These are phyloP conservation scores for Teunomyces pallodes DNA, from an alignment of 805 yeast species.

Conservation along the genomic window DNA sequence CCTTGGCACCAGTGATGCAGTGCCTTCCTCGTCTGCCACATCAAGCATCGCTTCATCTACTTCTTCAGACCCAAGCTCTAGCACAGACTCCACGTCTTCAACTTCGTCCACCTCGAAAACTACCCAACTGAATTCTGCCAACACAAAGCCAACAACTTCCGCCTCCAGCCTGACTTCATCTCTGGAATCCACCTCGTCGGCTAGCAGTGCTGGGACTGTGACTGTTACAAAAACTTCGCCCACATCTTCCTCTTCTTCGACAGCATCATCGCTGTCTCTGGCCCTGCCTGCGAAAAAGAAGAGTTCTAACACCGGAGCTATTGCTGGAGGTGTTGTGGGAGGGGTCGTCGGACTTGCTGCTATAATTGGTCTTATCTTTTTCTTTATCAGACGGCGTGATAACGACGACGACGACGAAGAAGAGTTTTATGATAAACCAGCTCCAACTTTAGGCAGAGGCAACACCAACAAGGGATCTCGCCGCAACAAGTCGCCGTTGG, in stretches of 20 bases:
- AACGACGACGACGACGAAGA: conserved; percentile 50
- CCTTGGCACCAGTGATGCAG: conserved; percentile 20
- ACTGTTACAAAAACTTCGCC: conserved; percentile 4
- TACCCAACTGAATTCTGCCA: neutral
- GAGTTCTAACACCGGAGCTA: conserved; percentile 37
- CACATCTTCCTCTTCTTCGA: conserved; percentile 1
- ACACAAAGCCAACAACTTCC: too few species aligned
- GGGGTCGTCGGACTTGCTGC: conserved; percentile 34
- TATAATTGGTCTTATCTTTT: conserved; percentile 24
- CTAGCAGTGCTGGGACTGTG: neutral
- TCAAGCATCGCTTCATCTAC: neutral
- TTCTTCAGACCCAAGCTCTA: neutral
- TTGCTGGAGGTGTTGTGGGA: conserved; percentile 47
- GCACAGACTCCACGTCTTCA: neutral
- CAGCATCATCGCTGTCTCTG: conserved; percentile 2
- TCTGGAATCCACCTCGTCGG: neutral
- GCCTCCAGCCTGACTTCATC: neutral
- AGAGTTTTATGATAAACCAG: conserved; percentile 24
- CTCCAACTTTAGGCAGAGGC: conserved; percentile 41
- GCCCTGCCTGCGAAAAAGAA: conserved; percentile 8
- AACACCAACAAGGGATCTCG: conserved; percentile 21
- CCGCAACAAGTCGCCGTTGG: conserved; percentile 31
- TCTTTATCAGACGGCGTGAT: conserved; percentile 38
- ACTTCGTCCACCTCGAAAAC: neutral
- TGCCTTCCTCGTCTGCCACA: conserved; percentile 4